Evolutionary conservation across 306 rosid genomes (phyloP), one percentile per base, ranked within the genome.

Genomic region (Fagus sylvatica): DNA sequence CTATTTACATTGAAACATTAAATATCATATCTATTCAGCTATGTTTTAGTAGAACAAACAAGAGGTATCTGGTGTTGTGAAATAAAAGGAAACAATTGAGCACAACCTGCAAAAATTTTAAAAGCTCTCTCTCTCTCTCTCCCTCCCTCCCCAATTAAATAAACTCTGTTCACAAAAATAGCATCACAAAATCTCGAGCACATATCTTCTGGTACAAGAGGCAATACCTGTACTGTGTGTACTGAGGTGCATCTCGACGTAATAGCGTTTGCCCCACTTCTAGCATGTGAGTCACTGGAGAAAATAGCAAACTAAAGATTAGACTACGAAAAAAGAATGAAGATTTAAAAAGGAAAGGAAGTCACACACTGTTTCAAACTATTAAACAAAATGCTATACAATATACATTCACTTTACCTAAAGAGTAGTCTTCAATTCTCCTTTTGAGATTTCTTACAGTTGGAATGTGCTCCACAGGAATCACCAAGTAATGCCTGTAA

Each of bases 401-500:
- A 64, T n/a, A 40, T 69, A 53, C 19, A 48, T 72, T 59, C 54
- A 74, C 71, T 61, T 78, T 90, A 92, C 97, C 94, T 84, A 92
- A 62, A 78, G 89, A 74, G 81, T 82, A 75, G 77, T 92, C 91
- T 82, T 90, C 91, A 34, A 80, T 49, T 62, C 48, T 85, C 73
- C 86, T 85, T 41, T 77, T 85, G 75, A 90, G 91, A 85, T 90
- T 81, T 0, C 80, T 90, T 53, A 90, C 95, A 48, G 89, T 79
- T 36, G 93, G 86, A 83, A 90, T 87, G 76, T 92, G 97, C 64
- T 81, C 81, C 75, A 81, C 83, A 6, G 97, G 91, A 78, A 92
- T 76, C 71, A 90, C 93, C 70, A 92, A 90, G 93, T 88, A 92
- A 87, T 92, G 97, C 90, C 97, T 92, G 72, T 57, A 69, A 32